Evolutionary conservation across 345 rosid genomes (phyloP), one percentile per base, ranked within the genome.

Genomic region (Gossypium arboreum): DNA sequence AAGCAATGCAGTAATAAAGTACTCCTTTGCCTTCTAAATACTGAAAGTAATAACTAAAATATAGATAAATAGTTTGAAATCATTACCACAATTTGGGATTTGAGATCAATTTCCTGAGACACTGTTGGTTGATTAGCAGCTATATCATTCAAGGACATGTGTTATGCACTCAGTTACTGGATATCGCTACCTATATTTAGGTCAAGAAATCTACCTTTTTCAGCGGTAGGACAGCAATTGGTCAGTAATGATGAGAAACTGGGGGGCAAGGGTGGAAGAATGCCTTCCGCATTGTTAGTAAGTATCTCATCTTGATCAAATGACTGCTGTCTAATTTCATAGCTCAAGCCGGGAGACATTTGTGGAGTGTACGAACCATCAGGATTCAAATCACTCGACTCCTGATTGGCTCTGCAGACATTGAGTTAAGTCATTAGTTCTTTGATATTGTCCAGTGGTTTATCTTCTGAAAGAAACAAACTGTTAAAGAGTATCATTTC

Each of bases 171-270:
- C 73, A 55, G 64, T 67, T 47, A 44, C 67, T 57, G 2, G 52
- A 68, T 57, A 76, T 58, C 52, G 73, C 62, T 39, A n/a, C 47
- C 13, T n/a, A 44, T 62, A 73, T 12, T 16, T 69, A 58, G 43
- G 27, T 62, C 29, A 70, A 48, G n/a, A 61, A 58, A 58, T 73
- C 62, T 80, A 90, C 98, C 91, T 86, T 80, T 81, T 71, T 79
- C 76, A 73, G 76, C 78, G 81, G 83, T 75, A 10, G 92, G 73
- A 80, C 73, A 82, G 82, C 93, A 89, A 70, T 84, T 79, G 68
- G 84, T 74, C 56, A 91, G 85, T 58, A 92, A 88, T 62, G 98
- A 82, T 55, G 88, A 73, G 84, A 92, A 94, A 88, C 94, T 91
- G 41, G 95, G 97, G 80, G 97, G 95, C 73, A 90, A 78, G 61